Conservation (phyloP, 2,329 filamentous ascomycete species). For the Colletotrichum noveboracense region DNA sequence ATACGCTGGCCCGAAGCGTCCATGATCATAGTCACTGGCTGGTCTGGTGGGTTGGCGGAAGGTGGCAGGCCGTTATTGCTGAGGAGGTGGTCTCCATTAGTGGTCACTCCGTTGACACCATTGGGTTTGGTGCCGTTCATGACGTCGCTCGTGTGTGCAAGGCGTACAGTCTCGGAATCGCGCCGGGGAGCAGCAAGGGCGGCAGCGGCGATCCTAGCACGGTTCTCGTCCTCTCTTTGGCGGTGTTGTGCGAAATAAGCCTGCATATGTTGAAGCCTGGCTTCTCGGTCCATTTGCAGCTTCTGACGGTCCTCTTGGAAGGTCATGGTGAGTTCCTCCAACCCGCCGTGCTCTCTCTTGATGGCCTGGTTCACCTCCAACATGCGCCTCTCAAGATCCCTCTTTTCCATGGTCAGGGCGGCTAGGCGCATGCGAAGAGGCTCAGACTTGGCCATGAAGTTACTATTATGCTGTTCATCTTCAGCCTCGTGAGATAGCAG, state of each 20-base stretch:
- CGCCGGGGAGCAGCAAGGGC: neutral
- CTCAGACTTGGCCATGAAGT: neutral
- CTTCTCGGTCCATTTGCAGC: neutral
- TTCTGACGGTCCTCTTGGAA: neutral
- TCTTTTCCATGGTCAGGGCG: neutral
- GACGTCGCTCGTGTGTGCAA: neutral
- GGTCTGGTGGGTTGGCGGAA: neutral
- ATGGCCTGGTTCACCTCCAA: constrained; percentile 4
- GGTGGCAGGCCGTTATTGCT: neutral
- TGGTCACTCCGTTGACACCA: neutral
- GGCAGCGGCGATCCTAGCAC: constrained; percentile 6
- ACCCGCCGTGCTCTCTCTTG: neutral
- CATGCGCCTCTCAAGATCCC: constrained; percentile 9
- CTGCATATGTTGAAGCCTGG: neutral
- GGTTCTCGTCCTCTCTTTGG: neutral
- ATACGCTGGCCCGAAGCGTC: constrained; percentile 42
- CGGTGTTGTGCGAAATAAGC: neutral
- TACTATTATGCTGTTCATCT: neutral
- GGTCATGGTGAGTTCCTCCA: neutral
- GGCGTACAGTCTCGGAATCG: neutral
- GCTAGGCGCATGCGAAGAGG: neutral
- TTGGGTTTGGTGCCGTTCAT: neutral
- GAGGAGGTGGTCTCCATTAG: neutral
- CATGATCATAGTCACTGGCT: constrained; percentile 28
- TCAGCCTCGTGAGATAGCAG: neutral